These are phyloP conservation scores for Madurella fahalii DNA, from an alignment of 2,329 filamentous ascomycete species.

Conservation along the genomic window DNA sequence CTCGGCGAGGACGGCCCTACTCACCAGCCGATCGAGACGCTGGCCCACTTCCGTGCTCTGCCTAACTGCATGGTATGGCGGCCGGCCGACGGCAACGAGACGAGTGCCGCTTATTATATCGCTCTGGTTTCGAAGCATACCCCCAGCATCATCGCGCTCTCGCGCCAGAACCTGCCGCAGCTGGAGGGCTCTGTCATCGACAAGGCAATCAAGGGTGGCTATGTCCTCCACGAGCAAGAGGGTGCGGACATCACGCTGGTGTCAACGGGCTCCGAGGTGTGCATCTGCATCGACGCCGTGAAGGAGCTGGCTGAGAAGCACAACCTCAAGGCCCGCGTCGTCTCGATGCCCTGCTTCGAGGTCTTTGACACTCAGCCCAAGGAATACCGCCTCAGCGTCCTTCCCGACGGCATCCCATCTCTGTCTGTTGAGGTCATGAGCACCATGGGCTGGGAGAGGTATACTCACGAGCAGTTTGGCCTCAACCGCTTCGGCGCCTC, in stretches of 20 bases:
- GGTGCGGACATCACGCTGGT: slow-evolving; percentile 84
- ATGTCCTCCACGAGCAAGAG: slow-evolving; percentile 80
- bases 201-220: slow-evolving; percentile 89
- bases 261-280: slow-evolving; percentile 93
- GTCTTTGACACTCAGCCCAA: slow-evolving; percentile 92
- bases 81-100: slow-evolving; percentile 97
- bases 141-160: slow-evolving; percentile 88
- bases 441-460: slow-evolving; percentile 98
- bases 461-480: slow-evolving; percentile 98
- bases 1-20: slow-evolving; percentile 98
- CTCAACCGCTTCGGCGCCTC: slow-evolving; percentile 98
- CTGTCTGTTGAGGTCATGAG: slow-evolving; percentile 95
- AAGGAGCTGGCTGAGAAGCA: slow-evolving; percentile 88
- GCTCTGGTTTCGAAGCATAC: slow-evolving; percentile 86
- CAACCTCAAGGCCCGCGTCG: slow-evolving; percentile 81
- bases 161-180: slow-evolving; percentile 96
- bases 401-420: slow-evolving; percentile 90
- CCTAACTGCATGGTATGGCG: slow-evolving; percentile 99
- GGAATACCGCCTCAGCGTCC: slow-evolving; percentile 88
- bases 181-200: slow-evolving; percentile 90
- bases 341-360: slow-evolving; percentile 95
- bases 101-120: slow-evolving; percentile 94
- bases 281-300: slow-evolving; percentile 86
- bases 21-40: slow-evolving; percentile 97
- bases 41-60: slow-evolving; percentile 96